Base-by-base conservation (phyloP, 2,329 filamentous ascomycete genomes). In the Tolypocladium endophyticum region DNA sequence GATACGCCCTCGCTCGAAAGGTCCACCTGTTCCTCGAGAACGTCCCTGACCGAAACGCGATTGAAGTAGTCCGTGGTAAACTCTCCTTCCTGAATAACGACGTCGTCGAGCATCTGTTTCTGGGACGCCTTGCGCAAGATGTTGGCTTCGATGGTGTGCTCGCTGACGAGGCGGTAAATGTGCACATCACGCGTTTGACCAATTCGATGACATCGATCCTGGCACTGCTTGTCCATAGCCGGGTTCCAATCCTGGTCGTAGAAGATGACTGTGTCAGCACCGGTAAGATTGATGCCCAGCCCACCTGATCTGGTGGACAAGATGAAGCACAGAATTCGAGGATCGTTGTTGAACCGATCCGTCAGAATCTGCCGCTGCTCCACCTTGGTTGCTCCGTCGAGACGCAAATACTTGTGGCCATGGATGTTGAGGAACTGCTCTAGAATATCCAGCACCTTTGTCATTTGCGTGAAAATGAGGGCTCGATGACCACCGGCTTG, bases 191-290 rank as follows among this genome's bases (percentile, higher is more conserved):
- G 87, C 0, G 94, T 97, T 73, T 99, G 94, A 1, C 94, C 94
- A 65, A 99, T 99, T 65, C 94, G 90, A 76, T 99, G 94, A 68
- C 91, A 95, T 68, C 94, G 86, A 72, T 99, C 95, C 75, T 99
- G 95, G 69, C 94, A 99, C 74, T 99, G 94, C 74, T 96, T 96
- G 77, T 99, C 94, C 94, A 99, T 99, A 57, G 95, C 94, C 0
- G 94, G 94, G 68, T 99, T 99, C 95, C 95, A 99, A 72, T 99
- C 94, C 61, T 97, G 87, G 69, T 99, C 94, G 74, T 97, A 99
- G 74, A 99, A 99, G 65, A 99, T 97, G 68, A 99, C 94, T 0
- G 92, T 96, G 72, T 97, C 94, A 6, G 94, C 94, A 56, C 94
- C 94, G 0, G 93, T 97, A 52, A 99, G 80, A 68, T 99, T 99